Evolutionary conservation across 2,329 filamentous ascomycete species (phyloP), one percentile per base, ranked within the genome.

Genomic region (Stachybotrys echinatus): DNA sequence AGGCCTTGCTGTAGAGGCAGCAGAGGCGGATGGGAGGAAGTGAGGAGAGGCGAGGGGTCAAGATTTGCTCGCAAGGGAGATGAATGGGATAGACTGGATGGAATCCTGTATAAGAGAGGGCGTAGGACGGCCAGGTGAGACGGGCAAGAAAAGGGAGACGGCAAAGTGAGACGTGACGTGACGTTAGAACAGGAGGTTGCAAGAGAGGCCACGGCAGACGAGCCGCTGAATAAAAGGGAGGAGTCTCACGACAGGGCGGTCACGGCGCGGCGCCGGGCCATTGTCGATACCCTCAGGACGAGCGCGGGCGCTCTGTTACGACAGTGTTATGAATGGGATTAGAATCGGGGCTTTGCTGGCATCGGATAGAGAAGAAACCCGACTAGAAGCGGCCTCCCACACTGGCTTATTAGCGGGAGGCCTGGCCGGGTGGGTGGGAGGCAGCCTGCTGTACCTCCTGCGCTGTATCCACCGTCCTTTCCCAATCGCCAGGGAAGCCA

Each of bases 11-110:
- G n/a, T n/a, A n/a, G 31, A 8, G 17, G 48, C 50, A 55, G 48
- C 43, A 47, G 45, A 48, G 45, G 48, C 48, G 50, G 49, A 43
- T 45, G 47, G 47, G 17, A 40, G 46, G 34, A 45, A 42, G 27
- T 3, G 3, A 5, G 27, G 10, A 34, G 14, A 14, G 27, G 14
- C 27, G 5, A 34, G 27, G 14, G 27, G 27, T 34, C 27, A 14
- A 34, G 14, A 34, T 34, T 34, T 34, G 27, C 27, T 34, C 27
- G n/a, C n/a, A 34, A 34, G 14, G 27, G 27, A 5, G 27, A 34
- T 34, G 14, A 34, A 34, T 8, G 14, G 27, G 27, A 34, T 14
- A 14, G 27, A 14, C 10, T 10, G 27, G 14, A 14, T 10, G 27
- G 5, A 10, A 34, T 8, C 27, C 27, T 14, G 27, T 34, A 8